Percentiles rank a stretch among this genome's conserved stretches.
Evolutionary conservation across 1,284 basidiomycete species (phyloP).

Genomic region (Ustilago trichophora): DNA sequence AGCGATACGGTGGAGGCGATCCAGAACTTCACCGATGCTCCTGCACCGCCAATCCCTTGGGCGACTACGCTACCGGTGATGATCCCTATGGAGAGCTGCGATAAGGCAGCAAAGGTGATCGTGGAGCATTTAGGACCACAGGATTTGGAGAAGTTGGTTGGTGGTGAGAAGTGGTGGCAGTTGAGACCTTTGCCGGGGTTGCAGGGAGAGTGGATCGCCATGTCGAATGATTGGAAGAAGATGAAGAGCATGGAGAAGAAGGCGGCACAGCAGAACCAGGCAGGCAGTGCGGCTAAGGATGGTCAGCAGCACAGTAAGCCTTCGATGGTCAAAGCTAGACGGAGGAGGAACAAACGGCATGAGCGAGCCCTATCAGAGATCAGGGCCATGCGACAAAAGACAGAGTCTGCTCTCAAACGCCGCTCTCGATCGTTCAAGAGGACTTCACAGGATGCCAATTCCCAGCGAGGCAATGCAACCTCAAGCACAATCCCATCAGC

Average conservation of each 20-base stretch:
- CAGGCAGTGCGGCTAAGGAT: not conserved
- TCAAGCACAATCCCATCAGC: too few species aligned
- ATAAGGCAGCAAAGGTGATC: slow-evolving; percentile 79
- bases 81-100: slow-evolving; percentile 75
- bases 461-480: not conserved
- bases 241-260: slow-evolving; percentile 59
- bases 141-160: slow-evolving; percentile 78
- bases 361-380: slow-evolving; percentile 33
- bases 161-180: slow-evolving; percentile 95
- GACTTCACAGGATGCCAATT: not conserved
- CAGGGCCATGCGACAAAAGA: slow-evolving; percentile 32
- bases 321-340: not conserved
- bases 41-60: slow-evolving; percentile 79
- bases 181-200: slow-evolving; percentile 72
- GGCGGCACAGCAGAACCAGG: slow-evolving; percentile 4
- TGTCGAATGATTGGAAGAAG: slow-evolving; percentile 67
- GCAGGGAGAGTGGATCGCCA: slow-evolving; percentile 88
- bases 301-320: slow-evolving; percentile 6
- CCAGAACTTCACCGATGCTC: slow-evolving; percentile 73
- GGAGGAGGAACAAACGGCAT: slow-evolving; percentile 29
- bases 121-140: slow-evolving; percentile 85
- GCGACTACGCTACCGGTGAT: slow-evolving; percentile 79
- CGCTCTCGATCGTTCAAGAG: slow-evolving; percentile 26
- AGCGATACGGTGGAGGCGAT: slow-evolving; percentile 64
- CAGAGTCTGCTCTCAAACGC: slow-evolving; percentile 18